Conservation (phyloP, 208 protist species). For the Naegleria fowleri region DNA sequence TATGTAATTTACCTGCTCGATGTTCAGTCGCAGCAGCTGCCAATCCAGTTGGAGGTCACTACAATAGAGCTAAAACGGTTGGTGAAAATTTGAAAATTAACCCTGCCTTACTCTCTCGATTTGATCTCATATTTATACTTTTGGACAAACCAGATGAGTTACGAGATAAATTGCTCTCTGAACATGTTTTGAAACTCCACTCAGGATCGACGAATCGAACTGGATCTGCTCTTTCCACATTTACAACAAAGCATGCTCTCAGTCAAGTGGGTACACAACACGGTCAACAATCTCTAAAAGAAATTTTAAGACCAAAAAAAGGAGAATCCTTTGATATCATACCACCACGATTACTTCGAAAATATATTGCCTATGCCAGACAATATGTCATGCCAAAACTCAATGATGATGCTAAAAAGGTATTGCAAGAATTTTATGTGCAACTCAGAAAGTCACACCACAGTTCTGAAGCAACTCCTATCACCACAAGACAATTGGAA, state of each 20-base stretch:
- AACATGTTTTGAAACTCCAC: slow-evolving; percentile 86
- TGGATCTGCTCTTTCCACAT: background rate
- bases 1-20: slow-evolving; percentile 33
- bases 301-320: background rate
- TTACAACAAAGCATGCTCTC: background rate
- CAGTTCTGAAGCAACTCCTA: slow-evolving; percentile 50
- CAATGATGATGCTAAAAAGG: slow-evolving; percentile 37
- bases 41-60: slow-evolving; percentile 89
- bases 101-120: slow-evolving; percentile 90
- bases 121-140: slow-evolving; percentile 96
- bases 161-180: slow-evolving; percentile 62
- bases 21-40: slow-evolving; percentile 90
- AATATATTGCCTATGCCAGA: slow-evolving; percentile 74
- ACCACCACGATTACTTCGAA: slow-evolving; percentile 50
- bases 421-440: slow-evolving; percentile 60
- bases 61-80: slow-evolving; percentile 84
- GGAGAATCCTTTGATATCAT: slow-evolving; percentile 35
- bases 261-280: background rate
- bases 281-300: background rate
- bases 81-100: slow-evolving; percentile 90
- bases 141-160: slow-evolving; percentile 69
- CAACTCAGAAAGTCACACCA: slow-evolving; percentile 45
- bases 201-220: background rate
- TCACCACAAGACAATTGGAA: slow-evolving; percentile 90
- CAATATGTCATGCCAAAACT: slow-evolving; percentile 57